Evolutionary conservation across 139 green algal genomes (phyloP).

Genomic region (Parachlorella kessleri): DNA sequence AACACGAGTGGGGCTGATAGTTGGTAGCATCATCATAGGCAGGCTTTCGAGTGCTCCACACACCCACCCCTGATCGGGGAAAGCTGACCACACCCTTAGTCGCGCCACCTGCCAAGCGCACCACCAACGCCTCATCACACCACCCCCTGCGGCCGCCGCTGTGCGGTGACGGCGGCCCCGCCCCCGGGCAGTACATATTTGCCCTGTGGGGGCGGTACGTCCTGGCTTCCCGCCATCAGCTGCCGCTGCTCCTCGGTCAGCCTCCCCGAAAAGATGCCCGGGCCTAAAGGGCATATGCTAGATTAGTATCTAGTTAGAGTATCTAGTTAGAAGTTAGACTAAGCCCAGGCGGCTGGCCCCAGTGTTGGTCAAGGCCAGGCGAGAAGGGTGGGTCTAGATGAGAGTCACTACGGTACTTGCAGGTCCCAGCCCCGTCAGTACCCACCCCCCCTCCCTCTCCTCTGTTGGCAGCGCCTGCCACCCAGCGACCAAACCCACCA

Average conservation of each 20-base stretch:
- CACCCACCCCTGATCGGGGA: too few species aligned
- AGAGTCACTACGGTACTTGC: background rate
- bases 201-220: conserved; percentile 45
- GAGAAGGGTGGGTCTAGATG: background rate
- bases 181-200: conserved; percentile 15
- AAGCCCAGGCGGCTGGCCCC: background rate
- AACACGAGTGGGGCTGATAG: too few species aligned
- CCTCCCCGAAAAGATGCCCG: conserved; percentile 59
- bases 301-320: background rate
- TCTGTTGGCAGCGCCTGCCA: background rate
- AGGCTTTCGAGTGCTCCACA: too few species aligned
- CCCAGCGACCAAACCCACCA: too few species aligned
- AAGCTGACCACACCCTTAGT: too few species aligned
- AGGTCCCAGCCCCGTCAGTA: background rate
- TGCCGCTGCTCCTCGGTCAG: conserved; percentile 55
- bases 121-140: too few species aligned
- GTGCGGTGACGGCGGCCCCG: too few species aligned
- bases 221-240: conserved; percentile 31
- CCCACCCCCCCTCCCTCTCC: background rate
- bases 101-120: too few species aligned
- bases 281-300: conserved; percentile 11
- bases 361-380: background rate
- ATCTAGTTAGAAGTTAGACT: background rate
- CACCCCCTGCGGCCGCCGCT: too few species aligned
- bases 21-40: too few species aligned